Base-by-base conservation (phyloP, 768 basidiomycete genomes). In the Mycena sanguinolenta region DNA sequence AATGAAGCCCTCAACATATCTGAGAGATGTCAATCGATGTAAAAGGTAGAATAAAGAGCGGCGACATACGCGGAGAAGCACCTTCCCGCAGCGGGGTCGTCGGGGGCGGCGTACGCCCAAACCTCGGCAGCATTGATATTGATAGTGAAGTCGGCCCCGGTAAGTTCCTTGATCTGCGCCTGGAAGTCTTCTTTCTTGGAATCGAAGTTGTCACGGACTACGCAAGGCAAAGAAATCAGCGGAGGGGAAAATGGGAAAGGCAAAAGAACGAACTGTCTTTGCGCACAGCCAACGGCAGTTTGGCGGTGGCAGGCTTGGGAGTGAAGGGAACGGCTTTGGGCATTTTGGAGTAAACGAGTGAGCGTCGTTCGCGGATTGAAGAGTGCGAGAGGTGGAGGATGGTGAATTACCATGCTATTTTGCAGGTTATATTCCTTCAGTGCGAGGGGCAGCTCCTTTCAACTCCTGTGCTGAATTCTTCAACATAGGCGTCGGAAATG, bases 121-220 rank as follows among this genome's bases (percentile, higher is more conserved):
- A 83, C 75, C 32, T 78, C 79, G 50, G 78, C 79, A n/a, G 80
- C 71, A 69, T 82, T 78, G 74, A 84, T 73, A 69, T 81, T 82
- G 73, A 84, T 73, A 0, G 67, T 72, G 73, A 82, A 77, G 21
- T 76, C 72, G 13, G 67, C 74, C 5, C 79, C 81, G 19, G 81
- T 70, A 25, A 76, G 61, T 32, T 76, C 79, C 39, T 78, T 72
- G 61, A 83, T 78, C 38, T 78, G 71, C 12, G 71, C 57, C 65
- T 87, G 79, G 19, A 77, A 76, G 2, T 79, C 81, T 17, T 73
- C 80, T 63, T 78, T 81, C 60, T 81, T 77, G 36, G 76, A 69
- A 32, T 84, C 84, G 53, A 76, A 84, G 44, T 82, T 79, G 69
- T 84, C 83, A 46, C 82, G 80, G 52, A 83, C 84, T 84, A 53